Conservation (phyloP, 345 rosid species). For the Sisymbrium irio region DNA sequence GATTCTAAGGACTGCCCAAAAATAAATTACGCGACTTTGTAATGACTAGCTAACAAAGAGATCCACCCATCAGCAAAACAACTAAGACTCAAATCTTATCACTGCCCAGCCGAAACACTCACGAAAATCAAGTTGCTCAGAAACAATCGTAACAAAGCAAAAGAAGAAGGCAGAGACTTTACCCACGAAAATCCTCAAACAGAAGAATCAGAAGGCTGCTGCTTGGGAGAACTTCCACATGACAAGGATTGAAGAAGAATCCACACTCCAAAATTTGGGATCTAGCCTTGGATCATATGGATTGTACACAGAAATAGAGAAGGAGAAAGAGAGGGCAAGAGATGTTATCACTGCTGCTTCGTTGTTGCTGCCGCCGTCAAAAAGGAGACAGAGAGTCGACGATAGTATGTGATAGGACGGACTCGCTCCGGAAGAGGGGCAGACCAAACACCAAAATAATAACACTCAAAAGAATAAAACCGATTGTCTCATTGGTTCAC, state of each 20-base stretch:
- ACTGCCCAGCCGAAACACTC: neutral
- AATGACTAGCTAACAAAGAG: slow-evolving; percentile 14
- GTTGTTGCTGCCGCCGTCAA: slow-evolving; percentile 25
- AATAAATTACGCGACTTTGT: neutral
- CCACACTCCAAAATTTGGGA: slow-evolving; percentile 8
- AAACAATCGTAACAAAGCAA: slow-evolving; percentile 9
- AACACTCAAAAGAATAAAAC: too few relatives aligned
- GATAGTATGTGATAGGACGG: neutral
- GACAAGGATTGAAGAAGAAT: slow-evolving; percentile 22
- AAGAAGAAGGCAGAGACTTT: slow-evolving; percentile 24
- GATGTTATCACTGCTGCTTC: slow-evolving; percentile 29
- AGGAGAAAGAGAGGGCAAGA: slow-evolving; percentile 2
- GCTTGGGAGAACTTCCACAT: slow-evolving; percentile 12
- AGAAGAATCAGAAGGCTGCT: slow-evolving; percentile 9
- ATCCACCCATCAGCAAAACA: slow-evolving; percentile 13
- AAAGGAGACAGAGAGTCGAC: slow-evolving; percentile 36
- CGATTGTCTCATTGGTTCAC: neutral
- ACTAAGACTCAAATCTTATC: slow-evolving; percentile 29
- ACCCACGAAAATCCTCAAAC: slow-evolving; percentile 14
- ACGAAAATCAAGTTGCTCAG: neutral
- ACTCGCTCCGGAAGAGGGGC: slow-evolving; percentile 20
- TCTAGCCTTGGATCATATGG: neutral
- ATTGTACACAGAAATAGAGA: neutral
- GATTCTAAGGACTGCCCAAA: neutral
- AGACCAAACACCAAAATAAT: neutral